These are phyloP conservation scores for Claviceps capensis DNA, from an alignment of 2,329 filamentous ascomycete species.

Conservation along the genomic window DNA sequence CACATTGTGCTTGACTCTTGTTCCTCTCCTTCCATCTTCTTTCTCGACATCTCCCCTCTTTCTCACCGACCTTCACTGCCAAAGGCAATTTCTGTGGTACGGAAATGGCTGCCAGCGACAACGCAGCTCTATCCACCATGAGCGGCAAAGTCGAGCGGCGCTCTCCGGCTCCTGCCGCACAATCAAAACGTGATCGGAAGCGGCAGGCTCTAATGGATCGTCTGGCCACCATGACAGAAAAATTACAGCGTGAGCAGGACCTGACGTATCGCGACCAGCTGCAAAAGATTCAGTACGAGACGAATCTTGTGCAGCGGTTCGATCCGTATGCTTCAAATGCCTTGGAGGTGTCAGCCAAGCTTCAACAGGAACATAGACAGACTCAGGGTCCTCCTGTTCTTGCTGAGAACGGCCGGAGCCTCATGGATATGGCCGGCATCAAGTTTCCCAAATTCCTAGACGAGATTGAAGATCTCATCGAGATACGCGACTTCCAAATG, in stretches of 20 bases:
- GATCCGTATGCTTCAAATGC: conserved; percentile 64
- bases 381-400: conserved; percentile 26
- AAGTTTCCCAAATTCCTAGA: conserved; percentile 76
- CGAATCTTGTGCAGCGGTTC: conserved; percentile 71
- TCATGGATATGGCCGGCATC: conserved; percentile 65
- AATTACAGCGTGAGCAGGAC: conserved; percentile 71
- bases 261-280: conserved; percentile 78
- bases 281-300: conserved; percentile 82
- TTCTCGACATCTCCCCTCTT: neutral
- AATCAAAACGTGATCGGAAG: conserved; percentile 82
- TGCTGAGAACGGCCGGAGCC: conserved; percentile 34
- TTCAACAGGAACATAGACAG: conserved; percentile 42
- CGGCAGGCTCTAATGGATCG: conserved; percentile 71
- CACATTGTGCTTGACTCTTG: neutral
- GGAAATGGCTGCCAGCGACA: conserved; percentile 27
- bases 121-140: conserved; percentile 18
- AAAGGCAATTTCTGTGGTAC: neutral
- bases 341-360: conserved; percentile 55
- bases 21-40: neutral
- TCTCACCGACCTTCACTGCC: neutral
- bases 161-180: conserved; percentile 24
- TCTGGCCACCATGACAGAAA: conserved; percentile 59
- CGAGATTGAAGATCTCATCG: conserved; percentile 75
- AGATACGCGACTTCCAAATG: conserved; percentile 74
- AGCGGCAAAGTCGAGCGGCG: conserved; percentile 22